These are phyloP conservation scores for Ensete glaucum DNA, from an alignment of 176 grass and related monocot species.

Conservation along the genomic window DNA sequence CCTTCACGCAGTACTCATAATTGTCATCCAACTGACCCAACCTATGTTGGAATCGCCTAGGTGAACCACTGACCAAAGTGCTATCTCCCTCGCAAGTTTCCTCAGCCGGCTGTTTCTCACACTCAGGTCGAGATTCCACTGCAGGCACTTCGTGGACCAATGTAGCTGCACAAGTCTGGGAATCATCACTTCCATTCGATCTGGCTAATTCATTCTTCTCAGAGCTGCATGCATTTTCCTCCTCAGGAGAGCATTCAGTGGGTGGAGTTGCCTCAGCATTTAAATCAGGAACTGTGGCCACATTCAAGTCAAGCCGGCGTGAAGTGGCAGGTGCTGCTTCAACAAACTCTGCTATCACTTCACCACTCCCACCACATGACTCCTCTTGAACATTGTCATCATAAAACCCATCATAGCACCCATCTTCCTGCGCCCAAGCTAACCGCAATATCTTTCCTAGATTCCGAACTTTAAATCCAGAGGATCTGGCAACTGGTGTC, in stretches of 20 bases:
- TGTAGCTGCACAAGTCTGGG: constrained; percentile 55
- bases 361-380: constrained; percentile 53
- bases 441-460: constrained; percentile 55
- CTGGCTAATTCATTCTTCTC: constrained; percentile 38
- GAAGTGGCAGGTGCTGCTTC: constrained; percentile 43
- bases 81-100: constrained; percentile 35
- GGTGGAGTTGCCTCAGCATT: constrained; percentile 47
- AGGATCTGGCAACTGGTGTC: constrained; percentile 42
- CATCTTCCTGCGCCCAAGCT: constrained; percentile 54
- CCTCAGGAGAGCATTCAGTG: constrained; percentile 34
- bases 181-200: constrained; percentile 70
- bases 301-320: constrained; percentile 64
- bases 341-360: constrained; percentile 29
- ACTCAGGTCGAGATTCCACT: constrained; percentile 44
- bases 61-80: constrained; percentile 33
- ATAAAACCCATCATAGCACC: constrained; percentile 44
- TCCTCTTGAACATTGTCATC: constrained; percentile 45
- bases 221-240: constrained; percentile 32
- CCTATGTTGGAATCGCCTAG: constrained; percentile 39
- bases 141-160: constrained; percentile 33
- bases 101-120: constrained; percentile 19
- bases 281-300: constrained; percentile 65
- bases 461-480: constrained; percentile 74
- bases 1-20: constrained; percentile 77
- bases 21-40: constrained; percentile 68